Conservation (phyloP, 2,329 filamentous ascomycete species). For the Ophiostoma novo-ulmi region DNA sequence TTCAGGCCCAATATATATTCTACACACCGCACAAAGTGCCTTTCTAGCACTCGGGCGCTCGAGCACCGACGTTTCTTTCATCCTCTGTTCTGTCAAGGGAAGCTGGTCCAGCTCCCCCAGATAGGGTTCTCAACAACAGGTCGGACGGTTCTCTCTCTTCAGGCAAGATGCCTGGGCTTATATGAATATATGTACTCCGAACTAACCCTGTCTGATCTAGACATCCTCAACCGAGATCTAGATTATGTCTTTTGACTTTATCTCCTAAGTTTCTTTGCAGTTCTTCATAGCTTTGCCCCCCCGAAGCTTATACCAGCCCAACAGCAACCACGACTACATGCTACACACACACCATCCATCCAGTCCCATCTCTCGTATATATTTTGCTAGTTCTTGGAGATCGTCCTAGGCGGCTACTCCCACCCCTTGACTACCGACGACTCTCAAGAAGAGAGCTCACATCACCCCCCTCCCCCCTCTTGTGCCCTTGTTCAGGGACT, state of each 20-base stretch:
- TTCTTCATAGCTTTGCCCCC: not conserved
- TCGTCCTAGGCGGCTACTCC: not conserved
- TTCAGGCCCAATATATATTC: slow-evolving; percentile 23
- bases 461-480: not conserved
- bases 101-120: not conserved
- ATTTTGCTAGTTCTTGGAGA: not conserved
- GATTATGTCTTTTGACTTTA: not conserved
- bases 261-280: not conserved
- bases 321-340: slow-evolving; percentile 11
- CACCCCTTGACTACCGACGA: not conserved
- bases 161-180: not conserved
- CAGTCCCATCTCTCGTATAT: not conserved
- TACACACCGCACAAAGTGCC: slow-evolving; percentile 15
- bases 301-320: slow-evolving; percentile 15
- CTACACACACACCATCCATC: slow-evolving; percentile 6
- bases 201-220: not conserved
- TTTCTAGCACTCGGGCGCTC: slow-evolving; percentile 18
- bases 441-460: not conserved
- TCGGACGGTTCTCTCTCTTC: not conserved
- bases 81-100: not conserved
- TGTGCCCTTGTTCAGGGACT: not conserved
- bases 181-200: not conserved
- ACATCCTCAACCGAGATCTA: not conserved
- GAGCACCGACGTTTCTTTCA: not conserved
- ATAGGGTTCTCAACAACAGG: not conserved